Base-by-base conservation (phyloP, 2,329 filamentous ascomycete genomes). In the Claviceps sp. region DNA sequence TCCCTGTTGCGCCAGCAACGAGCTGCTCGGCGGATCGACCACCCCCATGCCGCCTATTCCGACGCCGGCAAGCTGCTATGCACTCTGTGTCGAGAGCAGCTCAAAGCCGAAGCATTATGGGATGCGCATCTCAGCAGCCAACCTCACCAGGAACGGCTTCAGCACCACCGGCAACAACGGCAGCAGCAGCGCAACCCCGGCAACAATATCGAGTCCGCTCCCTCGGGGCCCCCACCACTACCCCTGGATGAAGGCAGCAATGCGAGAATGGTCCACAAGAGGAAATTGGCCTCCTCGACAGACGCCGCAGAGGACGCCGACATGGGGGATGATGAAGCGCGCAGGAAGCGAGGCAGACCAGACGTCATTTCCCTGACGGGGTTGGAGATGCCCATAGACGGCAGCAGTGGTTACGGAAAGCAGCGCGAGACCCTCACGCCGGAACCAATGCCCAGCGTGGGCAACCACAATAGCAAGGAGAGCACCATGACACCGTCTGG, bases 1-100 rank as follows among this genome's bases (percentile, higher is more conserved):
- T 79, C 86, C 38, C 78, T 95, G 48, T 77, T 94, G 53, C 85
- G 87, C 59, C 84, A 83, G 62, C 85, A 91, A 67, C 82, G 87
- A 58, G 81, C 82, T 52, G 78, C 84, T 55, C 82, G 88, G 53
- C 80, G 85, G 57, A 82, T 90, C 60, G 76, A 82, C 49, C 83
- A 88, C 60, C 79, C 84, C 4, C 73, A 84, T 59, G 82, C 84
- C 43, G 71, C 75, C 51, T 88, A 89, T 69, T 81, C 82, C 5
- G 76, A 81, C 56, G 73, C 79, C 14, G 84, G 84, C 55, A 82
- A 80, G 60, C 76, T 89, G 0, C 69, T 81, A 30, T 89, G 85
- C 69, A 77, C 75, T 54, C 67, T 84, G 24, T 89, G 85, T 62
- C 78, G 77, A 61, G 73, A 81, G 48, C 70, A 74, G 40, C 64